phyloP scores from a whole-genome alignment of 2,329 filamentous ascomycete genomes.

The Mycosphaerelloides madeirae region DNA sequence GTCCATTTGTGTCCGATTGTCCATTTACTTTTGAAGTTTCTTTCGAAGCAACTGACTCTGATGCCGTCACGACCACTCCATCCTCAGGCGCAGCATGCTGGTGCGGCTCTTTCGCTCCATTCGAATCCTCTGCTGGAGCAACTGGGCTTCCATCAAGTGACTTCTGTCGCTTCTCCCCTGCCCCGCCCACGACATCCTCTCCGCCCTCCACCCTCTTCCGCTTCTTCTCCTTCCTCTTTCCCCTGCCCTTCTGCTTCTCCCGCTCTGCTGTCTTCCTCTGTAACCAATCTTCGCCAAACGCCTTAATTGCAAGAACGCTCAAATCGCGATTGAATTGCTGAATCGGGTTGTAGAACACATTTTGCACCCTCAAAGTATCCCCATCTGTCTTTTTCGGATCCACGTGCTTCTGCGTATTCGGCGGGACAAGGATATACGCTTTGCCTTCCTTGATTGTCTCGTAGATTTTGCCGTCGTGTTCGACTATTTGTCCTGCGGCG shows the following conservation, averaged over 20 bases:
- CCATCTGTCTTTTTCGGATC: constrained; percentile 43
- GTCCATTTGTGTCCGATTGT: constrained; percentile 2
- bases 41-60: neutral
- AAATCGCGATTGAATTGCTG: constrained; percentile 98
- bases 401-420: constrained; percentile 44
- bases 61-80: neutral
- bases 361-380: constrained; percentile 53
- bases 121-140: neutral
- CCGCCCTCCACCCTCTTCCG: constrained; percentile 7
- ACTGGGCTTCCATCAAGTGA: constrained; percentile 10
- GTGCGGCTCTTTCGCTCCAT: neutral
- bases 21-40: neutral
- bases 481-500: constrained; percentile 28
- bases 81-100: neutral
- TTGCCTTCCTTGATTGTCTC: constrained; percentile 61
- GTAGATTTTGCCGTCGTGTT: constrained; percentile 32
- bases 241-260: constrained; percentile 31
- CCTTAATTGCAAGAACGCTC: constrained; percentile 85
- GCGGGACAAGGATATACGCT: constrained; percentile 63
- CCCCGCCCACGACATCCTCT: constrained; percentile 27
- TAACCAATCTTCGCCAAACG: constrained; percentile 66
- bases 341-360: constrained; percentile 97
- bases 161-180: constrained; percentile 10
- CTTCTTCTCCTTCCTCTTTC: constrained; percentile 27
- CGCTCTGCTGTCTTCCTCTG: constrained; percentile 24